A percentile compares a stretch with the other conserved stretches of the same genome.
phyloP scores from a whole-genome alignment of 805 yeast species.

The Sungouiozyma intestinalis region DNA sequence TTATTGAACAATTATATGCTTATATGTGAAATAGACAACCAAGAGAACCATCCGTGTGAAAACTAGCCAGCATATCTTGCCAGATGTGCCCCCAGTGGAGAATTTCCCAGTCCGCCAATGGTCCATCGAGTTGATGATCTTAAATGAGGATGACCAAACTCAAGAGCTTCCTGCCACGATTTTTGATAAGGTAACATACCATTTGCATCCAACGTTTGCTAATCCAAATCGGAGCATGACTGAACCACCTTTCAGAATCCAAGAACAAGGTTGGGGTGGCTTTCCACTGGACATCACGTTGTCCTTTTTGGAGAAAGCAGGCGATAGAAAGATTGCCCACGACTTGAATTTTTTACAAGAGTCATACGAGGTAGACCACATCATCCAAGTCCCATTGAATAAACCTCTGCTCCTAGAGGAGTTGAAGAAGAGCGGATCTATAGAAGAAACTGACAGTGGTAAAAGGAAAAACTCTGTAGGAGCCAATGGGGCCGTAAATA shows the following conservation, averaged over 20 bases:
- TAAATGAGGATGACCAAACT: slow-evolving; percentile 57
- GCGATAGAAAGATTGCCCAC: slow-evolving; percentile 78
- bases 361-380: slow-evolving; percentile 69
- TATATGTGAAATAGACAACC: slow-evolving; percentile 31
- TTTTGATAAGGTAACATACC: slow-evolving; percentile 87
- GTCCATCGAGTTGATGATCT: slow-evolving; percentile 67
- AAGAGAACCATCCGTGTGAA: slow-evolving; percentile 82
- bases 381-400: slow-evolving; percentile 61
- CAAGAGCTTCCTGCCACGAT: slow-evolving; percentile 79
- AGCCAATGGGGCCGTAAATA: slow-evolving; percentile 8
- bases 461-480: slow-evolving; percentile 15
- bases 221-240: slow-evolving; percentile 79
- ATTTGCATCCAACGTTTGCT: slow-evolving; percentile 88
- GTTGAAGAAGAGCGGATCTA: slow-evolving; percentile 72
- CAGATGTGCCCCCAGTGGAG: slow-evolving; percentile 78
- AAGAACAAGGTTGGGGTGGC: slow-evolving; percentile 98
- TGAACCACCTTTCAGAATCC: slow-evolving; percentile 75
- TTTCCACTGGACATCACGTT: slow-evolving; percentile 78
- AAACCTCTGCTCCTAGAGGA: slow-evolving; percentile 64
- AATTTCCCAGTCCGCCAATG: slow-evolving; percentile 92
- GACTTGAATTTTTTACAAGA: slow-evolving; percentile 82
- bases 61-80: slow-evolving; percentile 73
- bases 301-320: slow-evolving; percentile 76
- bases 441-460: slow-evolving; percentile 40
- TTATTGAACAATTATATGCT: background rate